Base-by-base conservation (phyloP, 2,329 filamentous ascomycete species). In the Arthrobotrys entomopaga region DNA sequence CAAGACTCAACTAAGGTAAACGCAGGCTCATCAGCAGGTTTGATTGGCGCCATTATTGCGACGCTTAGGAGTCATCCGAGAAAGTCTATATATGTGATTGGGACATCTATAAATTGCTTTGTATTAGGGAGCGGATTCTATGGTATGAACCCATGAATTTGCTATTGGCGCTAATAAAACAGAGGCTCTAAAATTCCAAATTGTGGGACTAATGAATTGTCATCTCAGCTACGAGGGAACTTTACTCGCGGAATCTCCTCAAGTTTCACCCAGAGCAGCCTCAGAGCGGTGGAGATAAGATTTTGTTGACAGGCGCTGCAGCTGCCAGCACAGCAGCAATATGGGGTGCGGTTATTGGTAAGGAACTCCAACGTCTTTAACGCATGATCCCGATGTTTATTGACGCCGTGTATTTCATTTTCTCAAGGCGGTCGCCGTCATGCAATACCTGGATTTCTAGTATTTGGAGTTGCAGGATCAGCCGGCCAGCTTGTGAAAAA, bases 271-370 rank as follows among this genome's bases (percentile, higher is more conserved):
- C 53, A 15, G 43, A 22, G 11, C 5, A 46, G 7, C 13, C 22
- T 46, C 16, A 34, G 29, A 19, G 22, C 0, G 7, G 20, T 16
- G 29, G 42, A 10, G 43, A 67, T 7, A 66, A 52, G 20, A 49
- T 58, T 2, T 13, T 74, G 22, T 29, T 74, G 16, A 63, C 38
- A 15, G 57, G 70, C 22, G 43, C 52, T 40, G 58, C 70, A 11
- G 70, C 63, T 29, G 70, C 70, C 16, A 57, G 46, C n/a, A 56
- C 61, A 13, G 70, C 63, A 43, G 70, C 57, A 15, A 40, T 42
- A 11, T 74, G 70, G 70, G 70, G 70, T 4, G 54, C 63, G 2
- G 42, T 74, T 2, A 59, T 74, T 56, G 70, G 70, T 67, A 67
- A 19, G 19, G 13, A 16, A 24, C 13, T 13, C 42, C 42, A 34